Conservation (phyloP, 148 eudicot genomes). For the Camellia lanceoleosa region DNA sequence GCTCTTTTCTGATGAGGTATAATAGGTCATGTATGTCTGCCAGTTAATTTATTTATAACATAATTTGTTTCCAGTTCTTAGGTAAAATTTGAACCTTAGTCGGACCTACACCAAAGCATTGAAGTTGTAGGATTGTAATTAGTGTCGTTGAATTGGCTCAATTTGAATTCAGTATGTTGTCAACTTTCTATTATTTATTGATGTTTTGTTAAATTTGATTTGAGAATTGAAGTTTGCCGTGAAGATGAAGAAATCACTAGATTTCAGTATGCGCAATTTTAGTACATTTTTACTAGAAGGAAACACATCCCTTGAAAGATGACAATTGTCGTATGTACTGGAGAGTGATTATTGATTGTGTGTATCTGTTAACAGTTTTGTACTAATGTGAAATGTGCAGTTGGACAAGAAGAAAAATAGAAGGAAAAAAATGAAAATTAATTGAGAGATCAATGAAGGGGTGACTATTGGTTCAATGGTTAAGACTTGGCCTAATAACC, state of each 20-base stretch:
- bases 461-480: too few relatives aligned
- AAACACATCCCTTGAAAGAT: not conserved
- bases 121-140: not conserved
- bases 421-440: too few relatives aligned
- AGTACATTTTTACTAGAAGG: not conserved
- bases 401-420: too few relatives aligned
- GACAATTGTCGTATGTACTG: not conserved
- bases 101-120: not conserved
- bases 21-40: too few relatives aligned
- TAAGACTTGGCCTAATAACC: too few relatives aligned
- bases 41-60: too few relatives aligned
- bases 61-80: too few relatives aligned
- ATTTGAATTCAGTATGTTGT: not conserved
- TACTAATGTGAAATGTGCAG: too few relatives aligned
- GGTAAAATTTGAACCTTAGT: not conserved
- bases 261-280: too few relatives aligned
- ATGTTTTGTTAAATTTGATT: not conserved
- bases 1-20: constrained; percentile 50
- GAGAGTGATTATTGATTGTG: not conserved
- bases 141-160: not conserved
- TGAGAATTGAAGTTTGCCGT: not conserved
- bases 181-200: not conserved
- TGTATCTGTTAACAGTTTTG: not conserved
- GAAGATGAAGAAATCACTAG: too few relatives aligned
- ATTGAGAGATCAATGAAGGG: too few relatives aligned